These are phyloP conservation scores for Scenedesmus sp. DNA, from an alignment of 163 green algal genomes.

Conservation along the genomic window DNA sequence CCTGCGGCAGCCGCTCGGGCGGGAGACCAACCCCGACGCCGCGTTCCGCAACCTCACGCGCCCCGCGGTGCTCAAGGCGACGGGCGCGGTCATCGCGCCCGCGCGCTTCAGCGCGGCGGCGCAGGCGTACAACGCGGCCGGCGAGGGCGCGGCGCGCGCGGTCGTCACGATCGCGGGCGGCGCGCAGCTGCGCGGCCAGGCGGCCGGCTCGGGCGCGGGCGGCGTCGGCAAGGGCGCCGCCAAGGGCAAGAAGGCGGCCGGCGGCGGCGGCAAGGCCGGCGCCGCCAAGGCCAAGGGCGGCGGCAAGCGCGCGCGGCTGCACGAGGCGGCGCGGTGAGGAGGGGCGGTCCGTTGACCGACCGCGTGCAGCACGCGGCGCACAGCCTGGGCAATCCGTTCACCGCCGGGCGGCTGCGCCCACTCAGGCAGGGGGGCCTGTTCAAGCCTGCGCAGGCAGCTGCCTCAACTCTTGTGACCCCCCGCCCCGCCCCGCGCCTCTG, in stretches of 20 bases:
- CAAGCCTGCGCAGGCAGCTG: no score
- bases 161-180: constrained; percentile 61
- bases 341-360: no score
- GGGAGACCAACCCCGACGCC: constrained; percentile 91
- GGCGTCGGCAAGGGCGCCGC: constrained; percentile 14
- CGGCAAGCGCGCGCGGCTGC: not conserved
- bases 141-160: constrained; percentile 43
- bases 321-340: not conserved
- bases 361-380: no score
- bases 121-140: constrained; percentile 43
- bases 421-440: no score
- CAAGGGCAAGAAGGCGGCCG: constrained; percentile 5
- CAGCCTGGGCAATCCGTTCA: no score
- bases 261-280: not conserved
- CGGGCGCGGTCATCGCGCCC: constrained; percentile 83
- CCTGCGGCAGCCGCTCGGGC: constrained; percentile 88
- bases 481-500: no score
- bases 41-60: constrained; percentile 89
- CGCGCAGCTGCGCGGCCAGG: constrained; percentile 50
- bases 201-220: constrained; percentile 6
- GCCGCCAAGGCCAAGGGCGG: not conserved
- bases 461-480: no score
- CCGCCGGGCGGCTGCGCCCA: no score
- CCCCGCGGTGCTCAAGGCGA: constrained; percentile 84
- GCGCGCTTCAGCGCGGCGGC: constrained; percentile 63